phyloP scores from a whole-genome alignment of 1,284 basidiomycete genomes.

The Inonotus hispidus region DNA sequence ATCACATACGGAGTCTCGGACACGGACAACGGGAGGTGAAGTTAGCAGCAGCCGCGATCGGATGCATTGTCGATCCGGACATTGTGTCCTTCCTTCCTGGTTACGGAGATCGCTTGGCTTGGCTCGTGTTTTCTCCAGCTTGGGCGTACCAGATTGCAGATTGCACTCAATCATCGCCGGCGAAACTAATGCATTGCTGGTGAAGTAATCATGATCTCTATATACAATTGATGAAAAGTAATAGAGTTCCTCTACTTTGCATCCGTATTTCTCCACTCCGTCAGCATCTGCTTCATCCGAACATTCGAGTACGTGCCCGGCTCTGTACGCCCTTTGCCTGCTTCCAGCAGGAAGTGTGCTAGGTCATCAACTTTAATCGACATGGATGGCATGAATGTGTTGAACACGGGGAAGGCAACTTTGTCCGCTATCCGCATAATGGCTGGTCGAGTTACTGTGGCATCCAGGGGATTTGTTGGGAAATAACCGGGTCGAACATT shows the following conservation, averaged over 20 bases:
- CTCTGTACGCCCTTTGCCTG: slow-evolving; percentile 5
- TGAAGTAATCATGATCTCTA: neutral
- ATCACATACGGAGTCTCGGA: no score
- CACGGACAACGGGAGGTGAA: no score
- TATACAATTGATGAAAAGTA: neutral
- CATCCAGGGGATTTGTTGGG: slow-evolving; percentile 15
- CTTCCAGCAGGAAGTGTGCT: slow-evolving; percentile 3
- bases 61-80: no score
- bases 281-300: slow-evolving; percentile 7
- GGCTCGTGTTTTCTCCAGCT: no score
- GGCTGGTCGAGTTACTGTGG: neutral
- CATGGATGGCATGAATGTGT: neutral
- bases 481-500: slow-evolving; percentile 18
- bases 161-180: no score
- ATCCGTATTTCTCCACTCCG: slow-evolving; percentile 1
- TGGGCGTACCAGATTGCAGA: no score
- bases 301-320: slow-evolving; percentile 3
- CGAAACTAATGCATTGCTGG: neutral
- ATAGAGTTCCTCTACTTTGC: neutral
- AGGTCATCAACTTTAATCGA: slow-evolving; percentile 6
- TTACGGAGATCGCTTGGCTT: no score
- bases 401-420: neutral
- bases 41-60: no score
- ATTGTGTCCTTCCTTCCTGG: no score
- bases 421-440: neutral